These are phyloP conservation scores for Senna tora DNA, from an alignment of 306 rosid species.

Conservation along the genomic window DNA sequence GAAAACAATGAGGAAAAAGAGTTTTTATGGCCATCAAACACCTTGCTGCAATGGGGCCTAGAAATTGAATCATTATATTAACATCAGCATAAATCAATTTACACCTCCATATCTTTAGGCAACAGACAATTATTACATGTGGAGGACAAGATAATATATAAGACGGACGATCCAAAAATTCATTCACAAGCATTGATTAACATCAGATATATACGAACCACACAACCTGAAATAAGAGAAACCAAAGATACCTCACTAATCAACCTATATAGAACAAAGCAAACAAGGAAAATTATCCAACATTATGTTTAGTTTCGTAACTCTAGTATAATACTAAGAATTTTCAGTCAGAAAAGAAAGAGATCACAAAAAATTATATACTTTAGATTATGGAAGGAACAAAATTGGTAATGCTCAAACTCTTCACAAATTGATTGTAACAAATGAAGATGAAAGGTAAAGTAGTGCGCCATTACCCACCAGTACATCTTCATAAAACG, in stretches of 20 bases:
- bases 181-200: conserved; percentile 20
- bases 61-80: not conserved
- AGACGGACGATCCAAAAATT: conserved; percentile 12
- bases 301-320: not conserved
- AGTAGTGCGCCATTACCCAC: not conserved
- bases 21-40: not conserved
- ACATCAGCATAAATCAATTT: not conserved
- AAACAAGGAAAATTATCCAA: conserved; percentile 20
- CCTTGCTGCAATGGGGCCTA: not conserved
- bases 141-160: conserved; percentile 1
- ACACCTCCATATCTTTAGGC: not conserved
- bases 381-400: conserved; percentile 14
- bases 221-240: not conserved
- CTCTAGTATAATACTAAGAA: not conserved
- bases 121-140: not conserved
- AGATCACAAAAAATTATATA: not conserved
- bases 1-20: not conserved
- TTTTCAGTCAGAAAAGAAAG: not conserved
- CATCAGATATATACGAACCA: conserved; percentile 6
- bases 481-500: not conserved
- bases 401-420: conserved; percentile 16
- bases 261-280: not conserved
- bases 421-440: not conserved
- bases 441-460: not conserved
- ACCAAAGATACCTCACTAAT: conserved; percentile 17